Conservation (phyloP, 345 rosid genomes). For the Kernera saxatilis region DNA sequence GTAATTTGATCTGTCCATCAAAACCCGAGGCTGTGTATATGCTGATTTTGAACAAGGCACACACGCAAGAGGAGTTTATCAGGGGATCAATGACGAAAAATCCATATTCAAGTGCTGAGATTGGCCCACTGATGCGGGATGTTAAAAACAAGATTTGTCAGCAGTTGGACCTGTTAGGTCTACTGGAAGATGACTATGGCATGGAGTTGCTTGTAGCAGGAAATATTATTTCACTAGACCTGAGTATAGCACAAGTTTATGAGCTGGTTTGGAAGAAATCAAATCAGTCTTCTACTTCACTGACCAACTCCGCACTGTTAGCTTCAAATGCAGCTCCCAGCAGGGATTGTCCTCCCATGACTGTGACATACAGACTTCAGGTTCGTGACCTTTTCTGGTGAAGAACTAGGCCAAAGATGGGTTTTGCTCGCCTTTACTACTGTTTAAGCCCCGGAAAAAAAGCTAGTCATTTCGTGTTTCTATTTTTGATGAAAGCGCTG, state of each 20-base stretch:
- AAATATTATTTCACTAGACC: slow-evolving; percentile 92
- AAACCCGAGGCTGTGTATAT: slow-evolving; percentile 88
- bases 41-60: slow-evolving; percentile 88
- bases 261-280: slow-evolving; percentile 99
- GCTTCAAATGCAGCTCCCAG: slow-evolving; percentile 54
- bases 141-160: slow-evolving; percentile 97
- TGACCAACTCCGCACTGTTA: slow-evolving; percentile 54
- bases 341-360: slow-evolving; percentile 93
- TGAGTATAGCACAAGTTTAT: slow-evolving; percentile 95
- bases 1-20: slow-evolving; percentile 97
- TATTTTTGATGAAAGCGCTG: not conserved
- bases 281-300: slow-evolving; percentile 61
- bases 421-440: slow-evolving; percentile 1
- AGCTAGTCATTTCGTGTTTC: not conserved
- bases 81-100: slow-evolving; percentile 98
- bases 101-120: slow-evolving; percentile 95
- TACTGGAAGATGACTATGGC: slow-evolving; percentile 93
- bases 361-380: slow-evolving; percentile 97
- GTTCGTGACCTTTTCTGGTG: slow-evolving; percentile 38
- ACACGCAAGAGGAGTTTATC: slow-evolving; percentile 96
- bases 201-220: slow-evolving; percentile 98
- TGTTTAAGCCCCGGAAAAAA: not conserved
- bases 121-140: slow-evolving; percentile 99
- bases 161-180: slow-evolving; percentile 81
- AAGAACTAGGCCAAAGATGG: slow-evolving; percentile 7